Percentiles rank a stretch among this genome's conserved stretches.
These are phyloP conservation scores for Penicillium ucsense DNA, from an alignment of 495 filamentous ascomycete species.

Conservation along the genomic window DNA sequence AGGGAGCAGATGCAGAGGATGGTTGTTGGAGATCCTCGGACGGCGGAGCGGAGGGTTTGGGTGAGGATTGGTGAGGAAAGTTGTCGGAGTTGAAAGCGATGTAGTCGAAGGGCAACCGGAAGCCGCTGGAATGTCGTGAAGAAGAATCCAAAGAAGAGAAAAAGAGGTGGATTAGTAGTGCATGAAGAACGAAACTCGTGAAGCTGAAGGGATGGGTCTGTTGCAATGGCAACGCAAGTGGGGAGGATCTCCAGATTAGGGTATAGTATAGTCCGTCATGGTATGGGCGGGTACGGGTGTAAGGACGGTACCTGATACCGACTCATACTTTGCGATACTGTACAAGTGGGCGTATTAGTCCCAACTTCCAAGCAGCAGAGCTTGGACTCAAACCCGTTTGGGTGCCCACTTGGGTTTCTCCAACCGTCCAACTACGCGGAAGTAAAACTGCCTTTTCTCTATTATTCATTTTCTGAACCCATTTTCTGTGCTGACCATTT, in stretches of 20 bases:
- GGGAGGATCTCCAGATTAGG: conserved; percentile 37
- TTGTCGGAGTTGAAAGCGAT: too few relatives aligned
- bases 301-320: not conserved
- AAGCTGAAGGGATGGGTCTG: conserved; percentile 44
- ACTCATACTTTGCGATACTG: not conserved
- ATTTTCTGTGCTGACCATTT: too few relatives aligned
- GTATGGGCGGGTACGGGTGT: not conserved
- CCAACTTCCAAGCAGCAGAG: too few relatives aligned
- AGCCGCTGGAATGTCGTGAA: conserved; percentile 7
- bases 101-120: conserved; percentile 1
- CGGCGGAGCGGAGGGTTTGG: not conserved
- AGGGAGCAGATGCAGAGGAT: conserved; percentile 5
- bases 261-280: conserved; percentile 9
- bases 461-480: too few relatives aligned
- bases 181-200: conserved; percentile 32
- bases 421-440: too few relatives aligned
- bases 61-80: conserved; percentile 4
- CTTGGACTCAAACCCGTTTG: too few relatives aligned
- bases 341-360: not conserved
- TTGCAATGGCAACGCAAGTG: conserved; percentile 46
- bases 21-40: not conserved
- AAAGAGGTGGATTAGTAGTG: conserved; percentile 21
- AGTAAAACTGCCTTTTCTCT: too few relatives aligned
- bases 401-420: too few relatives aligned
- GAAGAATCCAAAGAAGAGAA: conserved; percentile 10